Evolutionary conservation across 257 asterid species (phyloP), one percentile per base, ranked within the genome.

Genomic region (Lavandula angustifolia): DNA sequence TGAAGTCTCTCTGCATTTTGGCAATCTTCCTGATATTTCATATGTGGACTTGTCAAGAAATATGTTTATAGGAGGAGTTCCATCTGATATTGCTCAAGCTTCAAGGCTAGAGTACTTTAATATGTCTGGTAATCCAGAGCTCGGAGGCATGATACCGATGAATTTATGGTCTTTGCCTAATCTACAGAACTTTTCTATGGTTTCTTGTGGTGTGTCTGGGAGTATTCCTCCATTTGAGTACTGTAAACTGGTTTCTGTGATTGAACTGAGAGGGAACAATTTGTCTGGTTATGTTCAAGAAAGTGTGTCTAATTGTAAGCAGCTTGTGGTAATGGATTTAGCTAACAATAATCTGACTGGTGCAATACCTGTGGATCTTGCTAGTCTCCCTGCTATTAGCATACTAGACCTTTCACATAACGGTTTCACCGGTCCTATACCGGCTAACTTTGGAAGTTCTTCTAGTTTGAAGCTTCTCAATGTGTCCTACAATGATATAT

Each of bases 31-130:
- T 3, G 78, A 71, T 33, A 62, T 87, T 54, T 72, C 96, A 5
- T 94, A 89, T 58, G 78, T 86, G 75, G 99, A 90, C 69, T 44
- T 94, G 78, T 87, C 99, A n/a, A 79, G 87, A 64, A 94, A 94
- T 65, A 72, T 51, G 74, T 87, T 94, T 40, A 51, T 62, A 0
- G 97, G 97, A 61, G 95, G 96, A 0, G 66, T 94, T 66, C 85
- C 96, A 2, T 14, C 46, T 55, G 82, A 76, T 62, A 71, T 94
- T 57, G 64, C 43, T 73, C 68, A 63, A 69, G 90, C 87, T 55
- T 70, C 83, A 4, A 70, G 49, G 46, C 87, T 94, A 59, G 71
- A 87, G 69, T 87, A 86, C 64, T 75, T 94, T 42, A 94, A 94
- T 57, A 80, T 84, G 76, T 87, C 99, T 61, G 10, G 80, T 80